Base-by-base conservation (phyloP, 192 early-diverging fungal genomes). In the Lunasporangiospora selenospora region DNA sequence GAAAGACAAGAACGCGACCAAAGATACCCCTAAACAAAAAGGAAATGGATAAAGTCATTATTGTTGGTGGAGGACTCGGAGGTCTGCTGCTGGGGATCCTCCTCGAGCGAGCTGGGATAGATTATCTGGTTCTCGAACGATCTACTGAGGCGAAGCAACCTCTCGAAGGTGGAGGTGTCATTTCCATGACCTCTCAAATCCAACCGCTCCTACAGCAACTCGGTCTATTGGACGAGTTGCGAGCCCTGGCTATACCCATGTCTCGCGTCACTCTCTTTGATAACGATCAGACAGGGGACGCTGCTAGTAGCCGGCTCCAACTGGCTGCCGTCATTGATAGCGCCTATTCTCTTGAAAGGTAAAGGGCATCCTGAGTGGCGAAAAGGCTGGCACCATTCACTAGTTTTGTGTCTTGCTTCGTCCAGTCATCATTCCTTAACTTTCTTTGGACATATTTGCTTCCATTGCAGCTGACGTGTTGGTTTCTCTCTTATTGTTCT, bases 11-110 rank as follows among this genome's bases (percentile, higher is more conserved):
- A n/a, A n/a, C n/a, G n/a, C n/a, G n/a, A n/a, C n/a, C n/a, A n/a
- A n/a, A n/a, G n/a, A n/a, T n/a, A n/a, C n/a, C n/a, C n/a, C n/a
- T n/a, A n/a, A n/a, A n/a, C n/a, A n/a, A n/a, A n/a, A n/a, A n/a
- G n/a, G n/a, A n/a, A 15, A 66, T 66, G 64, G 64, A 66, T 1
- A 39, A 57, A n/a, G 40, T 66, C 24, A 44, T 66, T 19, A 58
- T 66, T 19, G 64, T 52, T 4, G 64, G 64, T n/a, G 64, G 37
- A 6, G 64, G 64, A 5, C 52, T 64, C 4, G 62, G 51, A 3
- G 62, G 62, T 1, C 24, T 64, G 1, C 44, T 64, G 23, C 27
- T 64, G 21, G 62, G 43, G 8, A 16, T 64, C 5, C 21, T 64
- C 1, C 62, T 64, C 3, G 62, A 64, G 34, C n/a, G 18, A 3